Evolutionary conservation across 495 filamentous ascomycete genomes (phyloP), one percentile per base, ranked within the genome.

Genomic region (Lophiotrema nucula): DNA sequence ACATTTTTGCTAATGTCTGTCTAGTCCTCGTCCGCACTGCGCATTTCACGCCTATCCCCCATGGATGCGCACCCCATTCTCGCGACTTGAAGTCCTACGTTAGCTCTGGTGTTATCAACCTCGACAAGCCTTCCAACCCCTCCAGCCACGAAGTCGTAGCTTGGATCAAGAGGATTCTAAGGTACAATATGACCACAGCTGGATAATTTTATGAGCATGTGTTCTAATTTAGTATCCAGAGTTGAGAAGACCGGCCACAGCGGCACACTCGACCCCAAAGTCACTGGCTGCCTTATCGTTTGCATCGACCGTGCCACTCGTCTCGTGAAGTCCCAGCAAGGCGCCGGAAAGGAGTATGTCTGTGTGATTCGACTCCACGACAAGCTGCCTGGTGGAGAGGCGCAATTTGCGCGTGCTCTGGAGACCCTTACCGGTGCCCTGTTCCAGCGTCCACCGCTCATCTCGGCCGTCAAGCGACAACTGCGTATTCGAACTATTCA

Each of bases 111-210:
- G 93, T 97, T 25, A 97, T 98, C 77, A 97, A 97, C 74, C 84
- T 95, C 49, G 93, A 97, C 80, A 98, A 98, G 74, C 93, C 93
- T 28, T 90, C 91, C 15, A 98, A 98, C 78, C 93, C 93, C 18
- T 96, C 90, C 53, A 93, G 88, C 67, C 93, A 98, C 78, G 93
- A 98, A 74, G 95, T 97, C 38, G 93, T 98, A 66, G 90, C 93
- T 51, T 98, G 93, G 95, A 85, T 97, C 56, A 98, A 98, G 85
- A 83, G 91, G 53, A 96, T 97, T 63, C 78, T 98, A 42, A 86
- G 89, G 89, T 95, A 35, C 35, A 42, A 39, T 10, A 2, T 18
- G 8, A 35, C 31, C n/a, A n/a, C n/a, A 49, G 27, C 37, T 23
- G 60, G 26, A 1, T 33, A 25, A 23, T 15, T n/a, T n/a, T 15